Conservation (phyloP, 495 filamentous ascomycete species). For the Aspergillus kassunensis region DNA sequence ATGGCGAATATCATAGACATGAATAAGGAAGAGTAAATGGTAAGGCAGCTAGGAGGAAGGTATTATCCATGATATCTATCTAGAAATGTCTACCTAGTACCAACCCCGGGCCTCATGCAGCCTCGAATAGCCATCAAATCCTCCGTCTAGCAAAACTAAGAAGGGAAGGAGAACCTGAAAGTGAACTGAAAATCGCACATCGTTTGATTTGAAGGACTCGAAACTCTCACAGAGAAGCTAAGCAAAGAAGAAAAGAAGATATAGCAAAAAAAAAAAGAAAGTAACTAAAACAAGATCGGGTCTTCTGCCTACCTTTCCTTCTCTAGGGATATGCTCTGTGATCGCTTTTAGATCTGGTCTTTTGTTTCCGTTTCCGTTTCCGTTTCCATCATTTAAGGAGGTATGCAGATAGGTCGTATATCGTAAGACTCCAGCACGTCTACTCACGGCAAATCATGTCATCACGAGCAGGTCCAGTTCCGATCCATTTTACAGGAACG, state of each 20-base stretch:
- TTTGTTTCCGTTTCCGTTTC: background rate
- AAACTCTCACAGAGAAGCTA: constrained; percentile 5
- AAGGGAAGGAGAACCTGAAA: background rate
- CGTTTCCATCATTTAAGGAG: background rate
- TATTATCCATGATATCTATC: too few relatives aligned
- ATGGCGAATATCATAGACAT: background rate
- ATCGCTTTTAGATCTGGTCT: background rate
- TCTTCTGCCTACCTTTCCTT: background rate
- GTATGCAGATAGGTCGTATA: background rate
- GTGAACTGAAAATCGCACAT: background rate
- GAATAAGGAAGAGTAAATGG: background rate
- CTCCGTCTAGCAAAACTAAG: background rate
- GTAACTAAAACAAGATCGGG: background rate
- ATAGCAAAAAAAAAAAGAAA: background rate
- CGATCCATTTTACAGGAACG: constrained; percentile 71
- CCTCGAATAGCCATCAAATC: too few relatives aligned
- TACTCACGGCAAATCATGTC: constrained; percentile 57
- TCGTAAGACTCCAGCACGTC: background rate
- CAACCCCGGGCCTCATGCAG: too few relatives aligned
- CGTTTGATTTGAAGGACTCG: background rate
- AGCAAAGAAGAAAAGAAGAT: background rate
- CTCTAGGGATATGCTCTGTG: background rate
- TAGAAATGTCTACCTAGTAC: too few relatives aligned
- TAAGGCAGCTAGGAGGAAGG: too few relatives aligned
- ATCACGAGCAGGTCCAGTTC: constrained; percentile 71